These are phyloP conservation scores for Trichoderma gamsii DNA, from an alignment of 495 filamentous ascomycete genomes.

Conservation along the genomic window DNA sequence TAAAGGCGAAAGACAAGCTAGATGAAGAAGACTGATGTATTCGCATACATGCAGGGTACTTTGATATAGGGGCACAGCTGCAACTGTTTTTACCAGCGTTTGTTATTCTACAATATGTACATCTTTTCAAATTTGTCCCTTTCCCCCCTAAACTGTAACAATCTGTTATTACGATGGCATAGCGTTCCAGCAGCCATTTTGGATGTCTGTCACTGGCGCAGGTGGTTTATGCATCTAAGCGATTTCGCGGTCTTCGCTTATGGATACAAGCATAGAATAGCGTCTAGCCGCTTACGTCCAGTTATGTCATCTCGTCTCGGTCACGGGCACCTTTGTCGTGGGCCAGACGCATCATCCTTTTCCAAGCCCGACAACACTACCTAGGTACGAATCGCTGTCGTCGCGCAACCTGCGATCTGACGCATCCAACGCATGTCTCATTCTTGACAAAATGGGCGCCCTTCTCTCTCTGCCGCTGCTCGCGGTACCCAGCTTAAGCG, in stretches of 20 bases:
- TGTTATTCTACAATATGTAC: not conserved
- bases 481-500: constrained; percentile 77
- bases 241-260: not conserved
- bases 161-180: too few species aligned
- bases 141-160: too few species aligned
- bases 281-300: not conserved
- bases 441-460: constrained; percentile 63
- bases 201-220: too few species aligned
- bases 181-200: too few species aligned
- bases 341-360: not conserved
- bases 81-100: not conserved
- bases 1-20: constrained; percentile 31
- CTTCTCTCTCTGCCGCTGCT: constrained; percentile 83
- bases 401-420: not conserved
- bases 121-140: too few species aligned
- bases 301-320: not conserved
- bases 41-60: not conserved
- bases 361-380: not conserved
- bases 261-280: not conserved
- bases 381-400: not conserved
- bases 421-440: not conserved
- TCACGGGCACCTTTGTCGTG: not conserved
- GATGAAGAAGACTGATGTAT: constrained; percentile 28
- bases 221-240: not conserved
- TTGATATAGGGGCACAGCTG: not conserved